Evolutionary conservation across 306 rosid species (phyloP).

Genomic region (Castanopsis chinensis): DNA sequence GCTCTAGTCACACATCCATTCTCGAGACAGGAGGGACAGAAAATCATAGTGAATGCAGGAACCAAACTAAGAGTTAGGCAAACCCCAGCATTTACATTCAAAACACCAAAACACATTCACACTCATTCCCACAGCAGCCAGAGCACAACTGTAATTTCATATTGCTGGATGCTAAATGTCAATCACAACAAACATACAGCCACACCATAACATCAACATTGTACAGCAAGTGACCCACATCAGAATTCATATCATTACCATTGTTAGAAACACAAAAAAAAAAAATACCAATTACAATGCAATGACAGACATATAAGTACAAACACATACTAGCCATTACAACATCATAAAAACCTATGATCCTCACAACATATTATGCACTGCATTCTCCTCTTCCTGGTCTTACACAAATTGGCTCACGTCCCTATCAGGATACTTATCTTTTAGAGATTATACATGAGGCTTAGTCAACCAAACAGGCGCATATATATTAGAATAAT

Average conservation of each 20-base stretch:
- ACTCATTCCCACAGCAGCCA: too few relatives aligned
- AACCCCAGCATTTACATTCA: too few relatives aligned
- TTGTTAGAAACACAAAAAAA: not conserved
- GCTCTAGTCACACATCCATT: not conserved
- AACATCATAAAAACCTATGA: not conserved
- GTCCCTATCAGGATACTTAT: not conserved
- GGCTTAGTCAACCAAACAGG: not conserved
- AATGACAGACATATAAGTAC: not conserved
- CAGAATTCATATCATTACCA: not conserved
- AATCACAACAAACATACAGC: not conserved
- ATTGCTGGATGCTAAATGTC: too few relatives aligned
- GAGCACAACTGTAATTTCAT: too few relatives aligned
- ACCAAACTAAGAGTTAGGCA: too few relatives aligned
- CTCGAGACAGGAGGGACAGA: not conserved
- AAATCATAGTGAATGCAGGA: not conserved
- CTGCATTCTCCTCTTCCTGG: not conserved
- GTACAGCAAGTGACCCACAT: not conserved
- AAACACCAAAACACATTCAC: too few relatives aligned
- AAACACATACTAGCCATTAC: not conserved
- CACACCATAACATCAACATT: not conserved
- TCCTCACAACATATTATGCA: not conserved
- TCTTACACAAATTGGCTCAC: not conserved
- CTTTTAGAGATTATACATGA: not conserved
- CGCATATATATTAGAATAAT: not conserved
- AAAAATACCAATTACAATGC: not conserved